Evolutionary conservation across 2,329 filamentous ascomycete species (phyloP).

Genomic region (Endocalyx cinctus): DNA sequence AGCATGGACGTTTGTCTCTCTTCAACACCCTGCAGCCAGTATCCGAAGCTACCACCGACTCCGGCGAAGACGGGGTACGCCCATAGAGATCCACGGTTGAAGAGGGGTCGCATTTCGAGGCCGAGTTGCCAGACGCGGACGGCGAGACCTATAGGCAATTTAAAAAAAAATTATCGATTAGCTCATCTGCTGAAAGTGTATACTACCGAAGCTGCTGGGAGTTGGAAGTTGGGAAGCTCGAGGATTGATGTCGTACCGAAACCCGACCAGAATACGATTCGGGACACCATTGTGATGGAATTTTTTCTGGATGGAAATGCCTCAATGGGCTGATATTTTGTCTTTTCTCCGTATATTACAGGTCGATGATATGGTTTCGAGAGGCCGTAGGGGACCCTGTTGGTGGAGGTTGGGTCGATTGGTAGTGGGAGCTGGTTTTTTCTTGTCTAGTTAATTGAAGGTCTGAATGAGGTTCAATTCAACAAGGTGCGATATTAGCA

Average conservation of each 20-base stretch:
- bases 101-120: slow-evolving; percentile 95
- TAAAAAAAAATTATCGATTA: slow-evolving; percentile 12
- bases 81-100: slow-evolving; percentile 80
- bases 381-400: slow-evolving; percentile 5
- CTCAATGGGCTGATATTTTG: slow-evolving; percentile 14
- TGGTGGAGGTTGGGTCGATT: slow-evolving; percentile 8
- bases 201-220: too few relatives aligned
- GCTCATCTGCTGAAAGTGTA: too few relatives aligned
- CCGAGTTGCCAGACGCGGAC: slow-evolving; percentile 95
- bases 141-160: slow-evolving; percentile 72
- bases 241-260: slow-evolving; percentile 65
- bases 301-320: slow-evolving; percentile 15
- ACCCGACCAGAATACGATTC: slow-evolving; percentile 78
- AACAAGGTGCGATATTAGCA: too few relatives aligned
- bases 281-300: slow-evolving; percentile 50
- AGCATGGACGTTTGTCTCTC: slow-evolving; percentile 73
- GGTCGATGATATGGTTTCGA: slow-evolving; percentile 6
- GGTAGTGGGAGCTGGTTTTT: slow-evolving; percentile 4
- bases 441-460: too few relatives aligned
- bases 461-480: too few relatives aligned
- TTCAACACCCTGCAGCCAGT: slow-evolving; percentile 93
- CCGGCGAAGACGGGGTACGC: slow-evolving; percentile 86
- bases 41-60: slow-evolving; percentile 87
- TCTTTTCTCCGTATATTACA: slow-evolving; percentile 5
- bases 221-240: slow-evolving; percentile 2